phyloP scores from a whole-genome alignment of 2,329 filamentous ascomycete species.

The Penicillium sp. region DNA sequence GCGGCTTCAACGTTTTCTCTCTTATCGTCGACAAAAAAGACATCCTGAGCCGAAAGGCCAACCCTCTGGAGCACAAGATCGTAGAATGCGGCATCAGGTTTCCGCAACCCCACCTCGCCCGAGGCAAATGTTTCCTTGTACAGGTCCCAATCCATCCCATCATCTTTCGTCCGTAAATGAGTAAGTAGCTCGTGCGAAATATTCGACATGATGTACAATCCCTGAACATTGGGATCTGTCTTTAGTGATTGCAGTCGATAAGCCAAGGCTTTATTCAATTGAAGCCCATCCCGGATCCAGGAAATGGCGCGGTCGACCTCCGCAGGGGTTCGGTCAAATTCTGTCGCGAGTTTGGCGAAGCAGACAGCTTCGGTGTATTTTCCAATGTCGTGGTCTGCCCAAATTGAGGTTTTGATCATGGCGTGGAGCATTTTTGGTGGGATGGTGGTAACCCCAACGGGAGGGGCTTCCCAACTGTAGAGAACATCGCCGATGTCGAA shows the following conservation, averaged over 20 bases:
- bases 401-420: neutral
- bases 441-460: neutral
- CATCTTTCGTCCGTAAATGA: neutral
- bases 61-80: neutral
- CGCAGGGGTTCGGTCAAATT: neutral
- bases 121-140: neutral
- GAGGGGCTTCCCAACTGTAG: neutral
- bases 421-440: neutral
- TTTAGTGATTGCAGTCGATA: neutral
- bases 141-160: neutral
- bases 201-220: neutral
- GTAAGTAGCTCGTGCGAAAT: neutral
- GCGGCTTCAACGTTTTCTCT: neutral
- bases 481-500: neutral
- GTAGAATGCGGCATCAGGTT: neutral
- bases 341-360: neutral
- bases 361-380: neutral
- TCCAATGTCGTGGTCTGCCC: neutral
- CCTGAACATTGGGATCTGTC: neutral
- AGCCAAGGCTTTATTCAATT: neutral
- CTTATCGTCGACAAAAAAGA: neutral
- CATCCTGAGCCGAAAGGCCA: no score
- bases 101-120: neutral
- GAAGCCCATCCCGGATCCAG: neutral
- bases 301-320: neutral